Conservation (phyloP, 345 rosid genomes). For the Camelina hispida region DNA sequence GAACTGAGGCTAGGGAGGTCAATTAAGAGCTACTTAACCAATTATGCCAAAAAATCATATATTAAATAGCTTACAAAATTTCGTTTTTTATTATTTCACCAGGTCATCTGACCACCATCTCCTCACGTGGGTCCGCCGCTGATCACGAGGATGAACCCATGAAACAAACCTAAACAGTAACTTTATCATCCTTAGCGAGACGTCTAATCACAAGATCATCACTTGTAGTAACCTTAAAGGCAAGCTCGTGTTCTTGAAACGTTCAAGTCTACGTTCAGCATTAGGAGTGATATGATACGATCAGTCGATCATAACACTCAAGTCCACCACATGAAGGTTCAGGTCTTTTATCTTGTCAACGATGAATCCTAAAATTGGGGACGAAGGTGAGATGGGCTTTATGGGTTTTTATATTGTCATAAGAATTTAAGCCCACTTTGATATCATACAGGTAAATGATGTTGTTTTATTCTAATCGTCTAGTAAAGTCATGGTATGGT, state of each 20-base stretch:
- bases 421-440: slow-evolving; percentile 2
- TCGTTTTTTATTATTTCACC: no score
- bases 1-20: no score
- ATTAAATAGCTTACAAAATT: no score
- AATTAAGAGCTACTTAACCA: no score
- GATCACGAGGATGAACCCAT: slow-evolving; percentile 96
- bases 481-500: no score
- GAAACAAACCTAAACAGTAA: slow-evolving; percentile 97
- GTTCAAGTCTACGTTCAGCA: slow-evolving; percentile 79
- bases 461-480: not conserved
- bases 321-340: slow-evolving; percentile 83
- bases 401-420: not conserved
- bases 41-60: no score
- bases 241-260: slow-evolving; percentile 83
- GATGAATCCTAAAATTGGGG: slow-evolving; percentile 20
- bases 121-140: no score
- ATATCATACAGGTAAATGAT: not conserved
- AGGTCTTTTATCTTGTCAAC: slow-evolving; percentile 67
- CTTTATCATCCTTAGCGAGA: slow-evolving; percentile 91
- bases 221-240: slow-evolving; percentile 85
- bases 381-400: not conserved
- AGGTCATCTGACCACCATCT: no score
- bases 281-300: slow-evolving; percentile 87
- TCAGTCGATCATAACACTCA: slow-evolving; percentile 80
- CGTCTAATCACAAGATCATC: slow-evolving; percentile 93